phyloP scores from a whole-genome alignment of 2,329 filamentous ascomycete genomes.

The Clathrospora elynae region DNA sequence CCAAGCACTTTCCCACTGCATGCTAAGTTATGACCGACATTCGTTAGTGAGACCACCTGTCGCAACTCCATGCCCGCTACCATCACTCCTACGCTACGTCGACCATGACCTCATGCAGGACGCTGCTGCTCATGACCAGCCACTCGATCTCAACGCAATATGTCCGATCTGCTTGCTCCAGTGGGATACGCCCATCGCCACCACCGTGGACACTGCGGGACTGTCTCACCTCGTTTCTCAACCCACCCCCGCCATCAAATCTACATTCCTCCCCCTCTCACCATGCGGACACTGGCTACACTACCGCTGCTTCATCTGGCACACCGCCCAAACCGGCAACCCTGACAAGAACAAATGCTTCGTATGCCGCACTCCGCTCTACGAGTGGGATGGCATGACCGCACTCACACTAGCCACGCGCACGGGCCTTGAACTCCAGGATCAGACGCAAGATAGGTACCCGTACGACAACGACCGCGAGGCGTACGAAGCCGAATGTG shows the following conservation, averaged over 20 bases:
- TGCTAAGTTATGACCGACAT: no score
- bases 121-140: slow-evolving; percentile 12
- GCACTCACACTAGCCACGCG: slow-evolving; percentile 28
- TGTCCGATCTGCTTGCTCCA: slow-evolving; percentile 18
- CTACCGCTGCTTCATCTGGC: slow-evolving; percentile 30
- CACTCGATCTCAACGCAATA: slow-evolving; percentile 1
- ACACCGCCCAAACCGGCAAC: background rate
- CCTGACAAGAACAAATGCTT: slow-evolving; percentile 16
- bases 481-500: slow-evolving; percentile 23
- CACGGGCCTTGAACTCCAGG: slow-evolving; percentile 15
- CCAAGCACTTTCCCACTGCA: no score
- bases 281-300: slow-evolving; percentile 36
- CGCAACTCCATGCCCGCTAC: slow-evolving; percentile 3
- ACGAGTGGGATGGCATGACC: slow-evolving; percentile 29
- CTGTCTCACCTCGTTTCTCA: background rate
- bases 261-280: slow-evolving; percentile 25
- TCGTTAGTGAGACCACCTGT: background rate
- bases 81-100: slow-evolving; percentile 30
- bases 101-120: slow-evolving; percentile 24
- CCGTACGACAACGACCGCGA: background rate
- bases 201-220: no score
- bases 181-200: slow-evolving; percentile 10
- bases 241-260: background rate
- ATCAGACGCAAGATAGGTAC: background rate
- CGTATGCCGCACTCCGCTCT: slow-evolving; percentile 21